Percentiles rank a stretch among this genome's conserved stretches.
Evolutionary conservation across 768 basidiomycete genomes (phyloP).

Genomic region (Kockovaella imperatae): DNA sequence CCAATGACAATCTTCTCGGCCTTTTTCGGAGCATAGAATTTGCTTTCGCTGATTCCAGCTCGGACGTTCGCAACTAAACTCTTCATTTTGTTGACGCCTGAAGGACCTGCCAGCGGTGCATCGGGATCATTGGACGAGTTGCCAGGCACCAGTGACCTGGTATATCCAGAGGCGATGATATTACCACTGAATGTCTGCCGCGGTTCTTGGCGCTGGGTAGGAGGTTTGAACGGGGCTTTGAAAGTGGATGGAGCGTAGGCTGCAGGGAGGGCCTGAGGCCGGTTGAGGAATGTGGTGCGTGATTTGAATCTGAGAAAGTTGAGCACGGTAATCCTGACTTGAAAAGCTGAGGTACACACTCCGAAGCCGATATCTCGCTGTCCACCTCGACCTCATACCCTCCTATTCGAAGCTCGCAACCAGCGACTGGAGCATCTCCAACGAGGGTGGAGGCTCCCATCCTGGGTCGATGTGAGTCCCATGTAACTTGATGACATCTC

Average conservation of each 20-base stretch:
- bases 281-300: constrained; percentile 23
- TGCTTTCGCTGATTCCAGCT: no score
- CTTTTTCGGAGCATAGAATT: constrained; percentile 30
- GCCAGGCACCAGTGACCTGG: neutral
- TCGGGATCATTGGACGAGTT: neutral
- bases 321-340: neutral
- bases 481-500: neutral
- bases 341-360: constrained; percentile 13
- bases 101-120: constrained; percentile 6
- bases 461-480: constrained; percentile 5
- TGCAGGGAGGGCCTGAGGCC: constrained; percentile 5
- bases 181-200: constrained; percentile 13
- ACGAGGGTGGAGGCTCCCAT: constrained; percentile 12
- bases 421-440: constrained; percentile 13
- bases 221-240: constrained; percentile 32
- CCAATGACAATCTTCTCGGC: constrained; percentile 19
- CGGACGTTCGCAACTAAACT: no score
- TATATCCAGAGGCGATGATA: constrained; percentile 8
- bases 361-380: constrained; percentile 13
- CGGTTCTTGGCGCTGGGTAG: constrained; percentile 18
- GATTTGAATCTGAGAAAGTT: constrained; percentile 17
- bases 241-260: constrained; percentile 15
- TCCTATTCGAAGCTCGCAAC: constrained; percentile 35
- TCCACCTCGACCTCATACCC: constrained; percentile 24
- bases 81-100: constrained; percentile 2